phyloP scores from a whole-genome alignment of 2,329 filamentous ascomycete species.

The Fusarium redolens region DNA sequence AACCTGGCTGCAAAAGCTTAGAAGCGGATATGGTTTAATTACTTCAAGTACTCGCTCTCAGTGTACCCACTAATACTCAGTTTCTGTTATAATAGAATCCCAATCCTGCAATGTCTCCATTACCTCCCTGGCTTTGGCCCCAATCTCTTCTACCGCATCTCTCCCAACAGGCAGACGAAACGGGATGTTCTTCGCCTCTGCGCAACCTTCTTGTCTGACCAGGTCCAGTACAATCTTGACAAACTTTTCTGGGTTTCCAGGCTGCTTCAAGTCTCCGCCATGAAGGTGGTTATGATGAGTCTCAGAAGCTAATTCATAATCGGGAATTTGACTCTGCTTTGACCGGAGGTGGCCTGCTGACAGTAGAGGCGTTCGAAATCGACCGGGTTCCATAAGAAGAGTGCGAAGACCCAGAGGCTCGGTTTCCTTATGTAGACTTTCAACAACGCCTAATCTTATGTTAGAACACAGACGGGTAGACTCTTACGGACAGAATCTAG shows the following conservation, averaged over 20 bases:
- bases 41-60: neutral
- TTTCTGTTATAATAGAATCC: constrained; percentile 41
- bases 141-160: constrained; percentile 43
- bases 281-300: neutral
- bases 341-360: neutral
- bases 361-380: constrained; percentile 8
- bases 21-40: neutral
- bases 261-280: neutral
- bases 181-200: neutral
- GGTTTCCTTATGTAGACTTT: constrained; percentile 17
- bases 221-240: constrained; percentile 9
- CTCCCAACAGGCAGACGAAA: constrained; percentile 47
- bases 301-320: neutral
- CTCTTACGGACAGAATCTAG: neutral
- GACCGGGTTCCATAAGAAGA: constrained; percentile 7
- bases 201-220: constrained; percentile 1
- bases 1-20: neutral
- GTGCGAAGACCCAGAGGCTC: constrained; percentile 4
- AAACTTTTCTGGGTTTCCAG: constrained; percentile 1
- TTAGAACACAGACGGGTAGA: neutral
- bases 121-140: constrained; percentile 40
- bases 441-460: neutral
- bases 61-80: constrained; percentile 14
- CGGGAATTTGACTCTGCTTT: neutral
- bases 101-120: constrained; percentile 36